A percentile compares a stretch with the other conserved stretches of the same genome.
Conservation (phyloP, 208 protist genomes). For the Phytomonas sp. region DNA sequence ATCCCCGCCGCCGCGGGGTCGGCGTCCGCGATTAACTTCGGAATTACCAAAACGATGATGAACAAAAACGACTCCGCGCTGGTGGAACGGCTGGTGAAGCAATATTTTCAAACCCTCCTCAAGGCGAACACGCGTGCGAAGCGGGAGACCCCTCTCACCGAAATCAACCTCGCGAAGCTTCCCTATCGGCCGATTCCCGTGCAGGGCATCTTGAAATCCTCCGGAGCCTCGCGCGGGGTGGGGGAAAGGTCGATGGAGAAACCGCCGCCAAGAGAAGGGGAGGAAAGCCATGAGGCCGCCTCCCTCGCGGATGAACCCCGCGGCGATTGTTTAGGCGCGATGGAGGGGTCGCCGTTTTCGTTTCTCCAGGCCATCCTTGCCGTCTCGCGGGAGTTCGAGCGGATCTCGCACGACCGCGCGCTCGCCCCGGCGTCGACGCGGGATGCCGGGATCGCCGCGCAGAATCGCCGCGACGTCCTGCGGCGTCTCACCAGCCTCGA, state of each 20-base stretch:
- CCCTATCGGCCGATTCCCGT: neutral
- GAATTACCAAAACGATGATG: neutral
- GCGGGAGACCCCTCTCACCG: neutral
- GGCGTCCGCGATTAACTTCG: neutral
- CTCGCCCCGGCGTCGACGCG: neutral
- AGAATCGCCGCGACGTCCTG: conserved; percentile 17
- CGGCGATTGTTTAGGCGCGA: neutral
- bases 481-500: conserved; percentile 43
- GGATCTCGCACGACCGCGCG: conserved; percentile 22
- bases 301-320: neutral
- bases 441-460: conserved; percentile 7
- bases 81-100: neutral
- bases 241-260: no score
- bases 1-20: neutral
- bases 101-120: neutral
- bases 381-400: conserved; percentile 74
- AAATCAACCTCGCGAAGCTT: neutral
- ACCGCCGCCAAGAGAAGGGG: no score
- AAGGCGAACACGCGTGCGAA: neutral
- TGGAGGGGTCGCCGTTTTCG: conserved; percentile 31
- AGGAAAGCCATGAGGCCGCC: no score
- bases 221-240: no score
- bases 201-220: neutral
- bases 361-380: conserved; percentile 56
- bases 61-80: neutral